phyloP scores from a whole-genome alignment of 345 rosid species.

The Noccaea caerulescens region DNA sequence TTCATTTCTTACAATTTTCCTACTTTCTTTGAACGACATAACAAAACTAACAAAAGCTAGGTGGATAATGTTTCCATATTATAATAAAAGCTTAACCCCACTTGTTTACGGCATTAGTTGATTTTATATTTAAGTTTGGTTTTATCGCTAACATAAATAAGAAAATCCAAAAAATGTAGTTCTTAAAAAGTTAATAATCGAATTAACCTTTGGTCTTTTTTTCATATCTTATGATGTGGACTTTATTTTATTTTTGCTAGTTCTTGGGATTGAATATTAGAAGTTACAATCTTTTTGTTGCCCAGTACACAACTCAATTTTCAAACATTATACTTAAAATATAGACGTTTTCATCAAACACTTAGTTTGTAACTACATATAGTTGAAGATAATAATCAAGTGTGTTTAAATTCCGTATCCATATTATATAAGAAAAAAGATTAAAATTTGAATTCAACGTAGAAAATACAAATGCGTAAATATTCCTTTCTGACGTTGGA shows the following conservation, averaged over 20 bases:
- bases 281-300: background rate
- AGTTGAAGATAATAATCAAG: slow-evolving; percentile 7
- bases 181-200: background rate
- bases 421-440: background rate
- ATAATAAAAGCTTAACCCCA: background rate
- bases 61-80: slow-evolving; percentile 22
- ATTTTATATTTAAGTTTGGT: slow-evolving; percentile 4
- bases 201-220: background rate
- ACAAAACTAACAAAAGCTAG: slow-evolving; percentile 8
- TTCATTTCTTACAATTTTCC: background rate
- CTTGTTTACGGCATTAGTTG: slow-evolving; percentile 15
- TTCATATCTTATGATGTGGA: background rate
- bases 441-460: background rate
- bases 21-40: slow-evolving; percentile 17
- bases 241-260: background rate
- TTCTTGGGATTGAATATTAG: background rate
- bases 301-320: background rate
- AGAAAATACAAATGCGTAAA: slow-evolving; percentile 4
- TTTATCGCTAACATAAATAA: background rate
- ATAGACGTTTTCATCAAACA: no score
- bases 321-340: background rate
- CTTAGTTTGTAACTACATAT: no score
- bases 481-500: slow-evolving; percentile 18
- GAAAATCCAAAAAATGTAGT: background rate
- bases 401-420: background rate